Conservation (phyloP, 345 rosid genomes). For the Melaleuca quinquenervia region DNA sequence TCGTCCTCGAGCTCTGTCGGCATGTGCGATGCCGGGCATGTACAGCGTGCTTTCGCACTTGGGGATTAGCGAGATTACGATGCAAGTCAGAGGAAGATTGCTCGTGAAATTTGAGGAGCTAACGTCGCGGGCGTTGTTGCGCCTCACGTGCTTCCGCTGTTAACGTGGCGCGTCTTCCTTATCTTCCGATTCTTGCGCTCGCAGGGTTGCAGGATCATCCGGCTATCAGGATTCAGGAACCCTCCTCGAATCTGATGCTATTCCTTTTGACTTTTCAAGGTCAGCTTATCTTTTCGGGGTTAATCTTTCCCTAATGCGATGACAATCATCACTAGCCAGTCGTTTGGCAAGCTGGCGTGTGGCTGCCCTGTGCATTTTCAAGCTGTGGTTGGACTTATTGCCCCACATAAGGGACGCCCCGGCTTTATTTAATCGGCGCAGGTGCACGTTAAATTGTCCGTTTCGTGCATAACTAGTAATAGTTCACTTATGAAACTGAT, state of each 20-base stretch:
- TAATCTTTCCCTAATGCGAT: background rate
- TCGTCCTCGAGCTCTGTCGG: background rate
- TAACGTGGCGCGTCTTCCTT: background rate
- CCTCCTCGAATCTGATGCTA: background rate
- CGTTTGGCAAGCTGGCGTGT: background rate
- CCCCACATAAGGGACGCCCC: background rate
- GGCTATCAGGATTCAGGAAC: background rate
- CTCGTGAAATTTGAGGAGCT: background rate
- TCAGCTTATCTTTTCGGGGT: background rate
- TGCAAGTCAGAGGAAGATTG: background rate
- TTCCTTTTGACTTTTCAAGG: background rate
- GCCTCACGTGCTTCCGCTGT: background rate
- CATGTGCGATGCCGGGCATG: background rate
- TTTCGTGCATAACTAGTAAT: no score
- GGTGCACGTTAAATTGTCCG: background rate
- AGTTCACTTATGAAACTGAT: no score
- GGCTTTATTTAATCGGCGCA: no score
- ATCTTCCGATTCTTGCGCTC: background rate
- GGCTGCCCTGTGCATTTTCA: background rate
- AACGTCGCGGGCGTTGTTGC: background rate
- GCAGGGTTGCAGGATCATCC: background rate
- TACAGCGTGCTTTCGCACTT: background rate
- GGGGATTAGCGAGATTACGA: background rate
- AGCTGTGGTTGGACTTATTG: background rate
- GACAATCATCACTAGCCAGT: background rate